Evolutionary conservation across 2,329 filamentous ascomycete species (phyloP), one percentile per base, ranked within the genome.

Genomic region (Karstenula rhodostoma): DNA sequence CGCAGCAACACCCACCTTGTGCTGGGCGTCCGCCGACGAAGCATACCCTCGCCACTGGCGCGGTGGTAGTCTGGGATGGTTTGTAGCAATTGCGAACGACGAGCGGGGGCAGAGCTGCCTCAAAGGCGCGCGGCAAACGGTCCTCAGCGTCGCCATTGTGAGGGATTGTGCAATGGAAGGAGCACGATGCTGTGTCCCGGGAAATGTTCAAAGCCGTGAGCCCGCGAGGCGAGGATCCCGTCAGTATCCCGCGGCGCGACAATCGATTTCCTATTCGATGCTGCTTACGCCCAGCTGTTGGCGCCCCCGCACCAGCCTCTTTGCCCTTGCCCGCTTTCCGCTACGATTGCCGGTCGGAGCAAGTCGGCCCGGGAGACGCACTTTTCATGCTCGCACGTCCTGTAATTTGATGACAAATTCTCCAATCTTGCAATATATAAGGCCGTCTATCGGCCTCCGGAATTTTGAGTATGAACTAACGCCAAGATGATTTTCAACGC

Each of bases 401-500:
- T n/a, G n/a, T n/a, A n/a, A n/a, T n/a, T n/a, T n/a, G n/a, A n/a
- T n/a, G n/a, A n/a, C n/a, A n/a, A n/a, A n/a, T n/a, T n/a, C n/a
- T n/a, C n/a, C n/a, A n/a, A n/a, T n/a, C n/a, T n/a, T n/a, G n/a
- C n/a, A n/a, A n/a, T n/a, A n/a, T n/a, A n/a, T n/a, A n/a, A n/a
- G n/a, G n/a, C n/a, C n/a, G n/a, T n/a, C n/a, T n/a, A n/a, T n/a
- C n/a, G n/a, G n/a, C n/a, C n/a, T n/a, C n/a, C n/a, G n/a, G n/a
- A n/a, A n/a, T n/a, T n/a, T n/a, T n/a, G n/a, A n/a, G n/a, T n/a
- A 87, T 79, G 88, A 92, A 92, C 89, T 92, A 92, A 87, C 87
- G 86, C 89, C 89, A 88, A 87, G 77, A 84, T 90, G 90, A 93
- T 86, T 90, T 86, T 90, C 91, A 88, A 83, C 82, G 85, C 86